Evolutionary conservation across 345 rosid genomes (phyloP).

Genomic region (Citropsis articulata): DNA sequence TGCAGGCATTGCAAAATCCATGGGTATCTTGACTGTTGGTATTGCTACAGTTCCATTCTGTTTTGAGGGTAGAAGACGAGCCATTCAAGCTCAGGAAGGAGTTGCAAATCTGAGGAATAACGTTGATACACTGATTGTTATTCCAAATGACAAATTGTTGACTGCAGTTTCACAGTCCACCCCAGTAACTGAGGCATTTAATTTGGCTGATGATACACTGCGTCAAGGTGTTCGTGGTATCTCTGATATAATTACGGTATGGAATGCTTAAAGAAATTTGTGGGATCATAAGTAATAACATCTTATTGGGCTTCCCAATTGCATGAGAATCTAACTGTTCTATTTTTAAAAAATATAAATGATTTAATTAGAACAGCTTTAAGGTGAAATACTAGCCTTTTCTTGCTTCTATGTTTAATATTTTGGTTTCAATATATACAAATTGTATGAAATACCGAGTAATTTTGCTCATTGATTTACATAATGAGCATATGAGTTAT

Average conservation of each 20-base stretch:
- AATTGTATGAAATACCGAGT: background rate
- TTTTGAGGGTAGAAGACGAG: conserved; percentile 87
- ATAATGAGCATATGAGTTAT: background rate
- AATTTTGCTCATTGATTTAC: background rate
- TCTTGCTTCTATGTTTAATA: background rate
- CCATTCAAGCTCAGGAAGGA: conserved; percentile 96
- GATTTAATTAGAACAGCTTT: background rate
- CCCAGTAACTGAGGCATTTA: conserved; percentile 90
- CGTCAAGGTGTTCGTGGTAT: conserved; percentile 86
- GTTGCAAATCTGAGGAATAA: conserved; percentile 78
- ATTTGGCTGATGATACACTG: conserved; percentile 89
- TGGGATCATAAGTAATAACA: background rate
- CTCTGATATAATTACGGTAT: conserved; percentile 8
- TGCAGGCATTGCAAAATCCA: conserved; percentile 82
- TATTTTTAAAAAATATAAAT: background rate
- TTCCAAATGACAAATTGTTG: conserved; percentile 90
- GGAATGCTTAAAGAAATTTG: background rate
- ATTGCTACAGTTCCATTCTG: conserved; percentile 91
- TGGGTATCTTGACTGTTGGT: conserved; percentile 93
- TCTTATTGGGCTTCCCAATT: background rate
- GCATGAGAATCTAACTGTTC: background rate
- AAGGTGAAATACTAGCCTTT: background rate
- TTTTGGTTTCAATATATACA: background rate
- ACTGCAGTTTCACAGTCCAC: conserved; percentile 81
- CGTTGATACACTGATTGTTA: conserved; percentile 87